Percentiles rank a stretch among this genome's conserved stretches.
Evolutionary conservation across 139 green algal genomes (phyloP).

Genomic region (Picochlorum sp.): DNA sequence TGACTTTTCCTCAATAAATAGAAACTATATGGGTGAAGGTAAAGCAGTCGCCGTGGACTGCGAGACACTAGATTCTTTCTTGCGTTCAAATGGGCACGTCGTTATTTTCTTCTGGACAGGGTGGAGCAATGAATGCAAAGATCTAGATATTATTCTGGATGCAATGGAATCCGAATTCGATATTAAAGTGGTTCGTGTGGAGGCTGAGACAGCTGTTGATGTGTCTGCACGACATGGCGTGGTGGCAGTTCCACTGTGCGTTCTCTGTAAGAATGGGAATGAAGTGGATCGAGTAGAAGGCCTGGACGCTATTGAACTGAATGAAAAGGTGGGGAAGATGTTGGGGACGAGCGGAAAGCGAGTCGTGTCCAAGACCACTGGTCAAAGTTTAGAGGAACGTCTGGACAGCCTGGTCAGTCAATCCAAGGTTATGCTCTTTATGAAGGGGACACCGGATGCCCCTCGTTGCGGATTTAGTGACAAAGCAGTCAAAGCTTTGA

Average conservation of each 20-base stretch:
- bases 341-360: not conserved
- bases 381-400: constrained; percentile 6
- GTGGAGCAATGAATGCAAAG: constrained; percentile 73
- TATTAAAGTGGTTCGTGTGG: constrained; percentile 37
- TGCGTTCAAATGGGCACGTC: constrained; percentile 27
- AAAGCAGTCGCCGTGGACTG: no score
- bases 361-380: not conserved
- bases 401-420: constrained; percentile 46
- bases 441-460: constrained; percentile 65
- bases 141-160: constrained; percentile 54
- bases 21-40: no score
- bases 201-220: constrained; percentile 70
- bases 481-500: constrained; percentile 58
- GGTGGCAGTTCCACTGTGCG: constrained; percentile 60
- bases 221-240: constrained; percentile 55
- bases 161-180: constrained; percentile 38
- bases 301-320: constrained; percentile 37
- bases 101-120: constrained; percentile 67
- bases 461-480: constrained; percentile 81
- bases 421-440: constrained; percentile 66
- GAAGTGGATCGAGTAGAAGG: constrained; percentile 59
- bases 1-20: no score
- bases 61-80: no score
- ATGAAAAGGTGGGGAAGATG: not conserved
- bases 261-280: constrained; percentile 44